Percentiles rank a stretch among this genome's conserved stretches.
These are phyloP conservation scores for Helminthosporium solani DNA, from an alignment of 2,329 filamentous ascomycete species.

Conservation along the genomic window DNA sequence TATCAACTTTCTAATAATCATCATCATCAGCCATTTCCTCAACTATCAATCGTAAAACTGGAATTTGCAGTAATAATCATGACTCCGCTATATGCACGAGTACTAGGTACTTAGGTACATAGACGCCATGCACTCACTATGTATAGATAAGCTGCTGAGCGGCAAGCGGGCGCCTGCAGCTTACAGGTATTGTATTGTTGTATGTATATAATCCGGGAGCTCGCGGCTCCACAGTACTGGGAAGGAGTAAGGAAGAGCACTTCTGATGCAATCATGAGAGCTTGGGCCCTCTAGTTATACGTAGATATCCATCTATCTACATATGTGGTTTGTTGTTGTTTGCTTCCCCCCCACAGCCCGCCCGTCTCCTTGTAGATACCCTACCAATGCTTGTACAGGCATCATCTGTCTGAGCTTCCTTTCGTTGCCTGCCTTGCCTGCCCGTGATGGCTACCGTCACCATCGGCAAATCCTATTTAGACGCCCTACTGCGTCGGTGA, in stretches of 20 bases:
- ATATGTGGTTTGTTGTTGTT: conserved; percentile 7
- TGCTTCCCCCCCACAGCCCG: conserved; percentile 4
- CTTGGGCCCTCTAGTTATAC: conserved; percentile 18
- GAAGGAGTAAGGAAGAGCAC: conserved; percentile 15
- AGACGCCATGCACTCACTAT: too few relatives aligned
- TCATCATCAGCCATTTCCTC: too few relatives aligned
- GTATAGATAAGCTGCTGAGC: too few relatives aligned
- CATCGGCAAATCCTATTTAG: conserved; percentile 61
- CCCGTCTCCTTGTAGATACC: background rate
- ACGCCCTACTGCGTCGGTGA: conserved; percentile 63
- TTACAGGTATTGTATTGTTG: too few relatives aligned
- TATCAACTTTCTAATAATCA: too few relatives aligned
- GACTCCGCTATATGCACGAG: too few relatives aligned
- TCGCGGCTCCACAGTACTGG: conserved; percentile 14
- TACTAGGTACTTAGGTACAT: too few relatives aligned
- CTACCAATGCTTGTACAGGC: conserved; percentile 6
- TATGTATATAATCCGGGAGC: conserved; percentile 11
- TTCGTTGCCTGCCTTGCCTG: conserved; percentile 12
- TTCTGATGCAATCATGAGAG: conserved; percentile 10
- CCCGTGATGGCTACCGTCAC: conserved; percentile 52
- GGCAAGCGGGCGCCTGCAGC: too few relatives aligned
- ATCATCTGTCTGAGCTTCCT: conserved; percentile 5
- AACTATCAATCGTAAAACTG: too few relatives aligned
- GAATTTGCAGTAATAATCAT: too few relatives aligned
- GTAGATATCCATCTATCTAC: too few relatives aligned